Evolutionary conservation across 2,329 filamentous ascomycete species (phyloP).

Genomic region (Epichloe glyceriae): DNA sequence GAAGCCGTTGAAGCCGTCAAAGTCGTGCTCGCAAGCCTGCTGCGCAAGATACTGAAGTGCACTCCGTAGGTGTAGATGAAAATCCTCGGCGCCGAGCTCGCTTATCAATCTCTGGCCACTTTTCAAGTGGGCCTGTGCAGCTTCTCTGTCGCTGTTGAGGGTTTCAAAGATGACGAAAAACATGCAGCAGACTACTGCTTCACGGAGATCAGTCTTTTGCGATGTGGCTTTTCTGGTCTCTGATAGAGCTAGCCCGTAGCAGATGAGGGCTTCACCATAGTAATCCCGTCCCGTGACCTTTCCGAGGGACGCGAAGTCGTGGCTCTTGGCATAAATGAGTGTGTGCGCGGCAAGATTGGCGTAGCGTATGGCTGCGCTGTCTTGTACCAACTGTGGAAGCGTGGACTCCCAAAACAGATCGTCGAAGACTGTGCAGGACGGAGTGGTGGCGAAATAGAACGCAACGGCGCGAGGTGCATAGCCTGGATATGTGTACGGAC

Average conservation of each 20-base stretch:
- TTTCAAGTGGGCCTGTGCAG: slow-evolving; percentile 22
- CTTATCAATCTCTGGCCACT: slow-evolving; percentile 24
- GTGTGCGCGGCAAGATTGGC: slow-evolving; percentile 26
- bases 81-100: slow-evolving; percentile 13
- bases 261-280: slow-evolving; percentile 20
- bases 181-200: slow-evolving; percentile 22
- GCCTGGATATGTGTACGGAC: not conserved
- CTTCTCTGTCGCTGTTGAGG: slow-evolving; percentile 22
- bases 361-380: slow-evolving; percentile 21
- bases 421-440: slow-evolving; percentile 14
- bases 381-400: slow-evolving; percentile 21
- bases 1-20: not conserved
- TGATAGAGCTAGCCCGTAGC: slow-evolving; percentile 21
- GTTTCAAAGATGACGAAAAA: slow-evolving; percentile 26
- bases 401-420: slow-evolving; percentile 22
- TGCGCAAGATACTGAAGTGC: slow-evolving; percentile 11
- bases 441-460: not conserved
- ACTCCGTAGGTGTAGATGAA: slow-evolving; percentile 10
- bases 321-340: slow-evolving; percentile 16
- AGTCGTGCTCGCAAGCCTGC: slow-evolving; percentile 8
- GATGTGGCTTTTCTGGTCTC: slow-evolving; percentile 13
- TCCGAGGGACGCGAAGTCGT: slow-evolving; percentile 5
- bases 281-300: slow-evolving; percentile 8
- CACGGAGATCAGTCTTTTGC: slow-evolving; percentile 10
- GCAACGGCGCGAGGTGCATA: not conserved